Evolutionary conservation across 495 filamentous ascomycete species (phyloP), one percentile per base, ranked within the genome.

Genomic region (Friedmanniomyces simplex): DNA sequence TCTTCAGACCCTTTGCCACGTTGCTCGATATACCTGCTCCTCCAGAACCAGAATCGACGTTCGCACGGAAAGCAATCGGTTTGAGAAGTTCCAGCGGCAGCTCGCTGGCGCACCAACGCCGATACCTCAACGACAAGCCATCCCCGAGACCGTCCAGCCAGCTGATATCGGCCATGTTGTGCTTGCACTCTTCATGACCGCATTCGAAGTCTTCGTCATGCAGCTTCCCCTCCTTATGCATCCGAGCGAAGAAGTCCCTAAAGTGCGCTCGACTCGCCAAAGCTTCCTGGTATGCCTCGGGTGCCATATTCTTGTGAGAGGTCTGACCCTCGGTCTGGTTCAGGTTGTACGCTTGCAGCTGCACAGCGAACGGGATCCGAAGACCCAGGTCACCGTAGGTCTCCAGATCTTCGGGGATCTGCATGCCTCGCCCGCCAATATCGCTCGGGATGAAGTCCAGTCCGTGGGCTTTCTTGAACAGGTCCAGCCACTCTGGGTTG

Each of bases 401-500:
- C 48, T 62, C 63, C 6, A 62, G 60, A 37, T 65, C 63, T 26
- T 63, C 63, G 2, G 59, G 63, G 1, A 65, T 63, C 4, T 57
- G 1, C 0, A 21, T 11, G 12, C 55, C 59, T 41, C 48, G 37
- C 1, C 54, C 63, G 20, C 59, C 59, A 10, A 62, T 18, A 0
- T 20, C 14, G 41, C 6, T 49, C 3, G 59, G 61, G 18, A 64
- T 64, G 50, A 48, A 60, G 36, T 60, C 52, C 2, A 64, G 53
- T 0, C 61, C 61, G 47, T 64, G 61, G 16, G 61, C 61, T 52
- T 73, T 66, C 55, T 73, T 73, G 62, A 73, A 73, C 28, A 73
- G 53, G 16, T 55, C 58, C 11, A 73, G 64, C 71, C 71, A 73
- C 45, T 73, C 71, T 14, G 67, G 64, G 53, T 72, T 73, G 54